Evolutionary conservation across 2,329 filamentous ascomycete species (phyloP), one percentile per base, ranked within the genome.

Genomic region (Thielaviopsis punctulata): DNA sequence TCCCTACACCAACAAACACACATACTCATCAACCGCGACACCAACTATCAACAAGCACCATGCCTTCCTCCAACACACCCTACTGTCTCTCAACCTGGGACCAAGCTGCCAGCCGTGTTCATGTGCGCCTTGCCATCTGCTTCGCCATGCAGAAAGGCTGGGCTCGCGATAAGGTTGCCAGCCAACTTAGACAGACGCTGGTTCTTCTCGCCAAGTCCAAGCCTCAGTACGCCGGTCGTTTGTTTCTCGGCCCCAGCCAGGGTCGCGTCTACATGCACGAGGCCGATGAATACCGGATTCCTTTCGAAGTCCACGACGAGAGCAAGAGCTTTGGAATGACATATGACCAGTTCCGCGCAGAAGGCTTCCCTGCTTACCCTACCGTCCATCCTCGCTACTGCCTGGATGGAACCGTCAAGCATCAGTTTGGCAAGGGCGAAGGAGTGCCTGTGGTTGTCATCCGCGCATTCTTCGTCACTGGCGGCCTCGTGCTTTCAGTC

Each of bases 401-500:
- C 2, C 49, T 56, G 9, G 36, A 50, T 15, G 55, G 56, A 9
- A 47, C 45, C 10, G 41, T 56, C 7, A 49, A 39, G 8, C 22
- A 52, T 22, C 18, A 25, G 10, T 45, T 33, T 22, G 46, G 36
- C 12, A 3, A 50, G 8, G 45, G 49, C 21, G 49, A 48, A 15
- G 48, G 45, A n/a, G 59, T 68, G 22, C 69, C 68, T 0, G 67
- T 66, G 10, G 62, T 63, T 1, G 61, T 61, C n/a, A 60, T 71
- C 5, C 63, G 65, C 13, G 64, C 62, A n/a, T 62, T 63, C 41
- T 63, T 69, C 49, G 62, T 67, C 7, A 56, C 61, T 3, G 69
- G 67, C 2, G 69, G 69, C 1, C 50, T 71, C 9, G 53, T 71
- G 6, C 61, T 72, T 21, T 64, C 60, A 5, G 55, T 68, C n/a